Percentiles rank a stretch among this genome's conserved stretches.
phyloP scores from a whole-genome alignment of 345 rosid genomes.

The Balakata baccata region DNA sequence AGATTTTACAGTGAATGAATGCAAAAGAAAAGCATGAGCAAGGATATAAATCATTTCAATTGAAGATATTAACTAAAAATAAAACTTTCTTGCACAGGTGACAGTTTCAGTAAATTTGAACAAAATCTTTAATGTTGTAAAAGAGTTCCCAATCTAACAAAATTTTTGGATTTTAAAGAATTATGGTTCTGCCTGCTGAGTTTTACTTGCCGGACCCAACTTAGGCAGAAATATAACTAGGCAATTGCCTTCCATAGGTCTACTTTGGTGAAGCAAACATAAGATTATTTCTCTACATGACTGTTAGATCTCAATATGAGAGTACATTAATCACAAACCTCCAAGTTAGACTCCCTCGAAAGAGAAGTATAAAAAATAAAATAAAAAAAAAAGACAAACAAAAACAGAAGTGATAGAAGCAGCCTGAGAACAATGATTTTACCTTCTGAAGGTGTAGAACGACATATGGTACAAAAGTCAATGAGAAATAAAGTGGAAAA shows the following conservation, averaged over 20 bases:
- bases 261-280: not conserved
- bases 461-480: slow-evolving; percentile 96
- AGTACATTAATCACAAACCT: not conserved
- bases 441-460: slow-evolving; percentile 91
- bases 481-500: slow-evolving; percentile 92
- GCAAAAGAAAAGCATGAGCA: not conserved
- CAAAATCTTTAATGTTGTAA: not conserved
- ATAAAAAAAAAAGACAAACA: no score
- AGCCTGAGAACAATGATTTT: slow-evolving; percentile 24
- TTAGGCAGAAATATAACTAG: not conserved
- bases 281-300: not conserved
- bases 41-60: not conserved
- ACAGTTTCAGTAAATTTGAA: not conserved
- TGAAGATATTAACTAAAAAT: not conserved
- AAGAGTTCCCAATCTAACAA: not conserved
- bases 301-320: not conserved
- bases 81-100: not conserved
- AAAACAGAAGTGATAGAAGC: not conserved
- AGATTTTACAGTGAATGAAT: not conserved
- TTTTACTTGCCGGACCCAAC: slow-evolving; percentile 4
- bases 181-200: not conserved
- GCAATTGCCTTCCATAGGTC: not conserved
- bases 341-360: slow-evolving; percentile 1
- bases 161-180: not conserved
- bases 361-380: not conserved